phyloP scores from a whole-genome alignment of 345 rosid genomes.

The Gossypioides kirkii region DNA sequence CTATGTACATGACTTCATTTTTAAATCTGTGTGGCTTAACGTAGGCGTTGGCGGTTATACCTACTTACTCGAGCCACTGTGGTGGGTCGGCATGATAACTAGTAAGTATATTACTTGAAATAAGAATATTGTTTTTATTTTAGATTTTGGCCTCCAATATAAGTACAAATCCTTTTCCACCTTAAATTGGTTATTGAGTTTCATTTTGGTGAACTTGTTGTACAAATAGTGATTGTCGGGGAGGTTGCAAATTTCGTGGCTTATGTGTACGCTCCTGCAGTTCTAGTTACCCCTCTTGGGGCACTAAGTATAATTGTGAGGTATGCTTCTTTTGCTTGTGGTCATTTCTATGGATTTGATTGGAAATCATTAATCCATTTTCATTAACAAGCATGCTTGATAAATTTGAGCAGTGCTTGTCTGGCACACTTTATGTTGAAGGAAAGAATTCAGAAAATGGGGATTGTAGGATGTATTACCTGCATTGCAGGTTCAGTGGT shows the following conservation, averaged over 20 bases:
- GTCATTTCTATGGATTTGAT: neutral
- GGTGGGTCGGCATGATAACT: conserved; percentile 94
- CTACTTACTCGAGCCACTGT: conserved; percentile 84
- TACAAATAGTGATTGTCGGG: conserved; percentile 65
- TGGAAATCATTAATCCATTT: neutral
- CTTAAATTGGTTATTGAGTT: conserved; percentile 4
- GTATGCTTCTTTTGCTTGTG: conserved; percentile 26
- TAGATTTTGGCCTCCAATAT: conserved; percentile 17
- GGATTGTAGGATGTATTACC: conserved; percentile 76
- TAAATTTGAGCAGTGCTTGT: conserved; percentile 50
- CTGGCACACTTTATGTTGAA: conserved; percentile 83
- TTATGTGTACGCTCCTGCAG: conserved; percentile 91
- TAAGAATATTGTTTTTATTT: neutral
- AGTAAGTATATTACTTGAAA: conserved; percentile 38
- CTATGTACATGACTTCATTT: neutral
- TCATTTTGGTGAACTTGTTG: neutral
- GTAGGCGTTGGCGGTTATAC: conserved; percentile 86
- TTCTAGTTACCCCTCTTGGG: conserved; percentile 88
- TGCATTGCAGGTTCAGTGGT: conserved; percentile 87
- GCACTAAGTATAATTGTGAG: conserved; percentile 86
- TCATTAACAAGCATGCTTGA: conserved; percentile 12
- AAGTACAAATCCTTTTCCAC: conserved; percentile 24
- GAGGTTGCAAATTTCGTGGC: conserved; percentile 92
- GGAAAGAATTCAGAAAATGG: conserved; percentile 70
- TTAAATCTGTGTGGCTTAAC: conserved; percentile 15